Conservation (phyloP, 1,284 basidiomycete species). For the Ganoderma sinense region DNA sequence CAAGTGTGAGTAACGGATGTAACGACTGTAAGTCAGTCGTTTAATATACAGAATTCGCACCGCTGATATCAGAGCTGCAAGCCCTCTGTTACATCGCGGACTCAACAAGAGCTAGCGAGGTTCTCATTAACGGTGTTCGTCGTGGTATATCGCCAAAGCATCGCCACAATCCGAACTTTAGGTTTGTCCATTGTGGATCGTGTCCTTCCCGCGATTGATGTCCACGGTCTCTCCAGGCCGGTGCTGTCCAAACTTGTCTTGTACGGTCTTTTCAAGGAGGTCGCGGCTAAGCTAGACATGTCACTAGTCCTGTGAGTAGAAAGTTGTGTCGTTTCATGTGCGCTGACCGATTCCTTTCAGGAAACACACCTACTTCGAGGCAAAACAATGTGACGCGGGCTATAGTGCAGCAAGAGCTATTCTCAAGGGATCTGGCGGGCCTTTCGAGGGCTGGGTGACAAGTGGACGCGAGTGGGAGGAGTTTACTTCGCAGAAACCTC, state of each 20-base stretch:
- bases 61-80: constrained; percentile 33
- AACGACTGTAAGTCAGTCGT: constrained; percentile 64
- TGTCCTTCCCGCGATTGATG: not conserved
- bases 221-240: constrained; percentile 33
- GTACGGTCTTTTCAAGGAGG: constrained; percentile 33
- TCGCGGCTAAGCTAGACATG: constrained; percentile 6
- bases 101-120: constrained; percentile 52
- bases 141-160: constrained; percentile 79
- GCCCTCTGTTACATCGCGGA: constrained; percentile 78
- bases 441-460: constrained; percentile 43
- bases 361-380: constrained; percentile 31
- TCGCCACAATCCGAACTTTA: constrained; percentile 63
- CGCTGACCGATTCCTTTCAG: constrained; percentile 1
- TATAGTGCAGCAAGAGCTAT: constrained; percentile 37
- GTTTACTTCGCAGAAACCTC: constrained; percentile 33
- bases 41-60: not conserved
- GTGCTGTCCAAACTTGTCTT: constrained; percentile 42
- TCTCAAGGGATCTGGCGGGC: constrained; percentile 33
- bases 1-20: constrained; percentile 50
- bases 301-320: constrained; percentile 5
- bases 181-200: constrained; percentile 48
- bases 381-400: constrained; percentile 28
- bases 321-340: too few relatives aligned
- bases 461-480: constrained; percentile 42
- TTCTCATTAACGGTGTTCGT: constrained; percentile 79